phyloP scores from a whole-genome alignment of 2,329 filamentous ascomycete species.

The Penicillium sp. region DNA sequence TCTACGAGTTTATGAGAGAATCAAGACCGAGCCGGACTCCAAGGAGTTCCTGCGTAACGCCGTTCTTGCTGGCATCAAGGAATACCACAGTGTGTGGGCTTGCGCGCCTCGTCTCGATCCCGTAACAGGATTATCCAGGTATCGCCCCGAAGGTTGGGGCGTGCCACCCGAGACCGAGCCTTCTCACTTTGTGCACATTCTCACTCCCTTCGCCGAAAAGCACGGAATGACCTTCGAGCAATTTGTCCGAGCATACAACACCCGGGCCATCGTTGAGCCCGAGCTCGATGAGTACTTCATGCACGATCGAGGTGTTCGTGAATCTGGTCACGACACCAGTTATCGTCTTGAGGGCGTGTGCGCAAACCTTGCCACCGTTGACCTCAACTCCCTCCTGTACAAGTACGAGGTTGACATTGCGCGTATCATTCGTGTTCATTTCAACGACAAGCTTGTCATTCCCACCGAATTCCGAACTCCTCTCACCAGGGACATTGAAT shows the following conservation, averaged over 20 bases:
- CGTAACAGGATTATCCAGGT: constrained; percentile 77
- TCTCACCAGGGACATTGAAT: constrained; percentile 63
- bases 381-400: constrained; percentile 91
- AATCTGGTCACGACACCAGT: constrained; percentile 94
- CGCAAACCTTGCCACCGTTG: constrained; percentile 87
- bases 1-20: constrained; percentile 87
- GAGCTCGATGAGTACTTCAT: constrained; percentile 94
- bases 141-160: constrained; percentile 78
- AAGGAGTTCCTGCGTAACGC: constrained; percentile 77
- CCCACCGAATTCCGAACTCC: constrained; percentile 78
- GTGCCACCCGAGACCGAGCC: constrained; percentile 92
- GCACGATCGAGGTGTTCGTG: constrained; percentile 91
- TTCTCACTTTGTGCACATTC: constrained; percentile 79
- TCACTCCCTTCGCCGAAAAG: constrained; percentile 81
- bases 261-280: constrained; percentile 73
- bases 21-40: constrained; percentile 79
- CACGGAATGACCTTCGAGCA: constrained; percentile 77
- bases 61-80: constrained; percentile 91
- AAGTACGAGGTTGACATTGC: constrained; percentile 97
- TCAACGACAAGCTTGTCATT: constrained; percentile 79
- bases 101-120: constrained; percentile 74
- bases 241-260: constrained; percentile 88
- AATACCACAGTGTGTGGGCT: constrained; percentile 90
- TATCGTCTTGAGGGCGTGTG: constrained; percentile 89
- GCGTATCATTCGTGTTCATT: constrained; percentile 78